Percentiles rank a stretch among this genome's conserved stretches.
phyloP scores from a whole-genome alignment of 495 filamentous ascomycete genomes.

The Tuber aestivum region DNA sequence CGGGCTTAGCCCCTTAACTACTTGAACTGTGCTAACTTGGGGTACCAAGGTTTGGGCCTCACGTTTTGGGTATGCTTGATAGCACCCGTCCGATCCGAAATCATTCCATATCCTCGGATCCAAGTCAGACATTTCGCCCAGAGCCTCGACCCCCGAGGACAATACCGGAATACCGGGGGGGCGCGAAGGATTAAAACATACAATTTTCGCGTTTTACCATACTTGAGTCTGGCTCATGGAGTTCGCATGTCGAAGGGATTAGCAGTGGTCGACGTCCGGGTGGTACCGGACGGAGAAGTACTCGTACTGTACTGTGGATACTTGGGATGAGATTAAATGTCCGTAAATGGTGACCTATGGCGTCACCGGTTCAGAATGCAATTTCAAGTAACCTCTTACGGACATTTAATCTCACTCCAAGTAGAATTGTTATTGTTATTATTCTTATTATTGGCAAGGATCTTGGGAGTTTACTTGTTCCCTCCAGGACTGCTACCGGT shows the following conservation, averaged over 20 bases:
- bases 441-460: background rate
- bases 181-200: background rate
- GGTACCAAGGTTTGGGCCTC: background rate
- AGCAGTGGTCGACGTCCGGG: background rate
- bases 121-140: background rate
- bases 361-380: too few relatives aligned
- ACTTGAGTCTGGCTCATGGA: background rate
- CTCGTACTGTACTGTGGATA: background rate
- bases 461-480: background rate
- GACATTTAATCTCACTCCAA: too few relatives aligned
- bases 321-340: too few relatives aligned
- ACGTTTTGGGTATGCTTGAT: background rate
- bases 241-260: background rate
- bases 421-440: background rate
- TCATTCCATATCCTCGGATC: background rate
- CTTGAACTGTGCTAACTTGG: background rate
- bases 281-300: background rate
- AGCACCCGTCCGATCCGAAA: background rate
- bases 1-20: background rate
- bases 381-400: too few relatives aligned
- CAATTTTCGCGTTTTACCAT: background rate
- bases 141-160: background rate
- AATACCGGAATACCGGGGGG: background rate
- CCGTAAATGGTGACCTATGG: too few relatives aligned
- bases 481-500: background rate